phyloP scores from a whole-genome alignment of 2,329 filamentous ascomycete species.

The Epichloe hybrida region DNA sequence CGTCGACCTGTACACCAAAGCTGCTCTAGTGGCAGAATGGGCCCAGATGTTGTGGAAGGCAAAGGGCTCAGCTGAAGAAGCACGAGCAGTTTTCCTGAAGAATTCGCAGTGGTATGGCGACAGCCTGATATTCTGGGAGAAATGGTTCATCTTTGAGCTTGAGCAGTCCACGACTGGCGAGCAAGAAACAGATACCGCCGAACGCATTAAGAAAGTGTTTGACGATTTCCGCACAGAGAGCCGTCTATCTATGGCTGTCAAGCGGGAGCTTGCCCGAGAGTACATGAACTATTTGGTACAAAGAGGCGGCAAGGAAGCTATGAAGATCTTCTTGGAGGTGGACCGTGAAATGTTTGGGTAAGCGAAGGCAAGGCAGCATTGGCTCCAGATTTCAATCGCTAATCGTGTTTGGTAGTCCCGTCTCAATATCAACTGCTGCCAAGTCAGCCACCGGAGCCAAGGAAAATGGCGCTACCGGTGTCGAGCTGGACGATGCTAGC shows the following conservation, averaged over 20 bases:
- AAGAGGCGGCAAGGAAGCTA: conserved; percentile 66
- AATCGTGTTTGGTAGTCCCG: conserved; percentile 9
- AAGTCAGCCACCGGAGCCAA: conserved; percentile 18
- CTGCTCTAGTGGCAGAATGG: conserved; percentile 78
- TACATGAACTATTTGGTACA: conserved; percentile 81
- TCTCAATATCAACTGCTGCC: conserved; percentile 10
- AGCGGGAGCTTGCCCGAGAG: conserved; percentile 60
- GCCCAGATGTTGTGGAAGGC: conserved; percentile 77
- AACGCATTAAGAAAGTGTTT: conserved; percentile 70
- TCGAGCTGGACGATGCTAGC: conserved; percentile 38
- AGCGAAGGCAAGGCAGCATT: conserved; percentile 14
- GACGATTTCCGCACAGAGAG: conserved; percentile 62
- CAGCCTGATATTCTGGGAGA: conserved; percentile 79
- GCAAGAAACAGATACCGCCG: conserved; percentile 50
- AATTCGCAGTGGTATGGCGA: conserved; percentile 76
- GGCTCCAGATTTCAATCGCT: not conserved
- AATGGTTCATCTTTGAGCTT: conserved; percentile 79
- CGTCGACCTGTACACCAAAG: conserved; percentile 68
- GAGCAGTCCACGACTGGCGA: conserved; percentile 60
- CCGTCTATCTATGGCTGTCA: conserved; percentile 49
- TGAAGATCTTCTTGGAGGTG: conserved; percentile 71
- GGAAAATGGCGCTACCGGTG: conserved; percentile 29
- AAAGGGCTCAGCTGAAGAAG: conserved; percentile 67
- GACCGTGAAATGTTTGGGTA: conserved; percentile 82
- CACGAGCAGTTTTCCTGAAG: conserved; percentile 68